Conservation (phyloP, 208 protist species). For the Phytomonas serpens region DNA sequence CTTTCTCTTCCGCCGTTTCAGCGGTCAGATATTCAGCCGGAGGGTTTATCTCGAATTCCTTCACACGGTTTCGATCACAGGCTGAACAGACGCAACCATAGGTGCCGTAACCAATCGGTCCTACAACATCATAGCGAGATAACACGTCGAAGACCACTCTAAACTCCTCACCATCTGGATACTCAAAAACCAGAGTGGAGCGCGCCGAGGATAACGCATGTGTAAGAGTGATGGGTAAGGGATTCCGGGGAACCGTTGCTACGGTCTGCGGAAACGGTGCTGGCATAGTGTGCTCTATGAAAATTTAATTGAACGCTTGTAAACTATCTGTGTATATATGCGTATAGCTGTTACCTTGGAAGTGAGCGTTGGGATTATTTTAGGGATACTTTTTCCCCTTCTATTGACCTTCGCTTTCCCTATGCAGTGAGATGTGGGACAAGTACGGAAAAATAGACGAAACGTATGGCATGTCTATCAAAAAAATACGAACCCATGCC, state of each 20-base stretch:
- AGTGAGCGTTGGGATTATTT: neutral
- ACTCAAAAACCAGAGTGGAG: slow-evolving; percentile 52
- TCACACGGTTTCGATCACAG: slow-evolving; percentile 54
- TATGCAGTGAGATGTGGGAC: neutral
- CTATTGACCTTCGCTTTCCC: neutral
- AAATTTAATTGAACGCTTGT: neutral
- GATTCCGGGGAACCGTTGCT: slow-evolving; percentile 5
- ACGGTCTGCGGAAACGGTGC: neutral
- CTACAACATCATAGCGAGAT: slow-evolving; percentile 60
- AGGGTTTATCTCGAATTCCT: slow-evolving; percentile 33
- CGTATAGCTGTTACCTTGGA: neutral
- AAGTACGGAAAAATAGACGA: neutral
- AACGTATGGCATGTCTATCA: neutral
- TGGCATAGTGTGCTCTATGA: neutral
- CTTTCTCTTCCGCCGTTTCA: slow-evolving; percentile 24
- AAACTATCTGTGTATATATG: slow-evolving; percentile 1
- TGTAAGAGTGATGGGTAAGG: slow-evolving; percentile 32
- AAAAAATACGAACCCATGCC: neutral
- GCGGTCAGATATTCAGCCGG: slow-evolving; percentile 39
- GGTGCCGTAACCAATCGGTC: slow-evolving; percentile 54
- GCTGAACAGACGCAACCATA: slow-evolving; percentile 79
- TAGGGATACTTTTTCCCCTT: neutral
- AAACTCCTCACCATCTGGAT: slow-evolving; percentile 32
- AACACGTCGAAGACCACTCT: slow-evolving; percentile 71
- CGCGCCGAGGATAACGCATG: slow-evolving; percentile 74